Evolutionary conservation across 306 rosid species (phyloP), one percentile per base, ranked within the genome.

Genomic region (Lablab purpureus): DNA sequence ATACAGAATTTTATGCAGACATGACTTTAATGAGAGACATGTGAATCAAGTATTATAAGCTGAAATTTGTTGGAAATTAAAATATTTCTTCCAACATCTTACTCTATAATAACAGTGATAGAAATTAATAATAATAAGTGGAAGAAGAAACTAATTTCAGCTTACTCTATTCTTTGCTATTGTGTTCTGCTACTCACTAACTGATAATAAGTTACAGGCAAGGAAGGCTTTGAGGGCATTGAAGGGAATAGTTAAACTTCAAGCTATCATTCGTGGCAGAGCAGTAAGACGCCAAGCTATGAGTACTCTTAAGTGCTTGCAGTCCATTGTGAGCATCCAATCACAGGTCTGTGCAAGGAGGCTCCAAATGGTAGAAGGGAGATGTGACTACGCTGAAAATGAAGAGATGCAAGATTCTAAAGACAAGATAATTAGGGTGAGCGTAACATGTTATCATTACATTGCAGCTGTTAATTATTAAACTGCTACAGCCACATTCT

Each of bases 211-310:
- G 34, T 83, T 80, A 47, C 85, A 95, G 99, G 98, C 99, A 75
- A 95, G 82, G 84, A 91, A 91, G 80, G 99, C 99, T 50, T 81
- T 91, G 87, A 64, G 89, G 68, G 99, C 99, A 82, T 81, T 95
- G 77, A 92, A 88, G 87, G 99, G 99, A 78, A 92, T 95, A 74
- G 99, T 95, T 83, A 95, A 82, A 79, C 99, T 95, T 60, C 99
- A 95, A 88, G 99, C 99, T 15, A 86, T 95, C 47, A 92, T 95
- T 18, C 86, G 99, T 5, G 99, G 99, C 65, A 77, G 91, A 83
- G 95, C 97, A 43, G 99, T 95, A 56, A 86, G 99, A 65, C 95
- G 97, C 67, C 97, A 95, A 88, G 94, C 98, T 21, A 83, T 91
- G 68, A 89, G 85, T 56, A 91, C 99, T 58, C 89, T 95, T 4